phyloP scores from a whole-genome alignment of 1,284 basidiomycete species.

The Phylloporus sp. region DNA sequence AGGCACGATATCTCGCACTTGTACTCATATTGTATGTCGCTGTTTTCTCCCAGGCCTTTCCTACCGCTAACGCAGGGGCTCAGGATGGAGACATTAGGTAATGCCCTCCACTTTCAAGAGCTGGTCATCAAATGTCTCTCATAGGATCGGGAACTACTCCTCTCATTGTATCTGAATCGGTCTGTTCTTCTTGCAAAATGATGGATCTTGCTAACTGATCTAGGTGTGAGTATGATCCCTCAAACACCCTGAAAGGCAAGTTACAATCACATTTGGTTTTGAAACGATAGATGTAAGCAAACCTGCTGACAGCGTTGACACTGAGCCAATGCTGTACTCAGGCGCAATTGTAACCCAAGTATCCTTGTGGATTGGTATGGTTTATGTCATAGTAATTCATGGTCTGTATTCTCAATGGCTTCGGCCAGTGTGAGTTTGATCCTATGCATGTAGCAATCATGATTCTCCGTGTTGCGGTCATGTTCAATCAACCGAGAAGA shows the following conservation, averaged over 20 bases:
- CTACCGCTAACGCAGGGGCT: background rate
- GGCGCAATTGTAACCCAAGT: background rate
- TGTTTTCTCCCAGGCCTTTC: background rate
- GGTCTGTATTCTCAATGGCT: conserved; percentile 6
- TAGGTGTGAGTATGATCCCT: conserved; percentile 14
- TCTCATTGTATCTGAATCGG: conserved; percentile 10
- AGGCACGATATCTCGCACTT: conserved; percentile 20
- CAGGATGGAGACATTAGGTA: conserved; percentile 10
- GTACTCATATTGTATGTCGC: conserved; percentile 10
- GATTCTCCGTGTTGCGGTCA: conserved; percentile 19
- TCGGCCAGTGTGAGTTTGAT: no score
- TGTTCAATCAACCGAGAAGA: conserved; percentile 15
- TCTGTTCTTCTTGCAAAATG: background rate
- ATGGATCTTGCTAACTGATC: background rate
- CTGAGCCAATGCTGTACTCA: background rate
- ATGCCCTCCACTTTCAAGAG: background rate
- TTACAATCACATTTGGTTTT: background rate
- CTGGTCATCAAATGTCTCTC: background rate
- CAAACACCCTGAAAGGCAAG: background rate
- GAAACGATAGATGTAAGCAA: conserved; percentile 10
- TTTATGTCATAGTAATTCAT: conserved; percentile 7
- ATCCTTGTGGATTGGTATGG: background rate
- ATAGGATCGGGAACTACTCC: background rate
- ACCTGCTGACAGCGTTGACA: background rate
- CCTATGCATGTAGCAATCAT: conserved; percentile 17